phyloP scores from a whole-genome alignment of 306 rosid species.

The Vigna mungo region DNA sequence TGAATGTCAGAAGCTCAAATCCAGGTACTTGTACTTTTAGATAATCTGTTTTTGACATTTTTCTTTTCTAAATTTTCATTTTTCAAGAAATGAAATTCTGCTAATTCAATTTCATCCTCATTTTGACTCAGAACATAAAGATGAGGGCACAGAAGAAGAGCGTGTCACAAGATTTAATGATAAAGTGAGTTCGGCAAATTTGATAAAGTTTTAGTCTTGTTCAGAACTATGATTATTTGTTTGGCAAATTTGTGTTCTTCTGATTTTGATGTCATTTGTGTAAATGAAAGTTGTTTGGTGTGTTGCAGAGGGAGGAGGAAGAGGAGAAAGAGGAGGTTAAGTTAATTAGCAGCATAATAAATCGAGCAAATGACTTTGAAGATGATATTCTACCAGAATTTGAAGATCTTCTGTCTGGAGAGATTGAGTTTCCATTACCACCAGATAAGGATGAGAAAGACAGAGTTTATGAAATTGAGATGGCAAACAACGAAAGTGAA shows the following conservation, averaged over 20 bases:
- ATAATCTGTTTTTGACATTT: background rate
- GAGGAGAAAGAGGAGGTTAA: conserved; percentile 83
- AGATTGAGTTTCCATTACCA: conserved; percentile 78
- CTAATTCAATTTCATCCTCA: conserved; percentile 29
- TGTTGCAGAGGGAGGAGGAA: conserved; percentile 70
- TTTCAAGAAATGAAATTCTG: conserved; percentile 20
- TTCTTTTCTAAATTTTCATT: background rate
- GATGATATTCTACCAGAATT: conserved; percentile 83
- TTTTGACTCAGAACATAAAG: conserved; percentile 59
- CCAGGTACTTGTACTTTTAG: conserved; percentile 54
- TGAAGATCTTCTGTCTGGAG: conserved; percentile 80
- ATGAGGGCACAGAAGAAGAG: conserved; percentile 55
- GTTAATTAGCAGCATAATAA: conserved; percentile 76
- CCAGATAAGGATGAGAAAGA: conserved; percentile 56
- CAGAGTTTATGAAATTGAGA: conserved; percentile 72
- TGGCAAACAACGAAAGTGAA: conserved; percentile 83
- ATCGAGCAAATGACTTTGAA: conserved; percentile 63
- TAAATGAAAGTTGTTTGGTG: conserved; percentile 42
- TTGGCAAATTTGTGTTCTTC: background rate
- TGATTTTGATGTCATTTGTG: conserved; percentile 1
- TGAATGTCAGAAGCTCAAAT: conserved; percentile 51
- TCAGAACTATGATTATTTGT: conserved; percentile 4
- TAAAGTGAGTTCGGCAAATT: conserved; percentile 56
- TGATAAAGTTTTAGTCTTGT: conserved; percentile 24
- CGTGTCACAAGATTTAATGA: conserved; percentile 56